These are phyloP conservation scores for Chaetoceros muelleri DNA, from an alignment of 108 stramenopile species.

Conservation along the genomic window DNA sequence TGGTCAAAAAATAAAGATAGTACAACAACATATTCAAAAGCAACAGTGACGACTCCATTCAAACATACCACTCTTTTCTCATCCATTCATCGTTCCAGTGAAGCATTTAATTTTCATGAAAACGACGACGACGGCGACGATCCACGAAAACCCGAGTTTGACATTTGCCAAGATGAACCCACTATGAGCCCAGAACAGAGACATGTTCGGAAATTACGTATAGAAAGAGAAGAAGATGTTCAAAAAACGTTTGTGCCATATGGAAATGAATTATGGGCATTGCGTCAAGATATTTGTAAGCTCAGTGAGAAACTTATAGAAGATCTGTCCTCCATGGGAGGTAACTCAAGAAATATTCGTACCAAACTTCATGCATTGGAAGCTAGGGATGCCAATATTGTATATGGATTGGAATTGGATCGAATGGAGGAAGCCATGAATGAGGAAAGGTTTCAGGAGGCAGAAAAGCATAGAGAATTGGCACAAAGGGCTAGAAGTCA, in stretches of 20 bases:
- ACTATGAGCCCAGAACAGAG: background rate
- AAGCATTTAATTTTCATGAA: too few species aligned
- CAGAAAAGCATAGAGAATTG: slow-evolving; percentile 21
- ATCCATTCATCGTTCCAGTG: too few species aligned
- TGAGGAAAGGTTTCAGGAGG: slow-evolving; percentile 24
- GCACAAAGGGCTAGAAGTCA: slow-evolving; percentile 33
- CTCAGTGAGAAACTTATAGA: slow-evolving; percentile 21
- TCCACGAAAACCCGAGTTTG: background rate
- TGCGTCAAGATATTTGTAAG: slow-evolving; percentile 21
- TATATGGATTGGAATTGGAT: slow-evolving; percentile 29
- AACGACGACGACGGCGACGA: background rate
- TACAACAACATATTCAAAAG: too few species aligned
- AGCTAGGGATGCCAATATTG: slow-evolving; percentile 34
- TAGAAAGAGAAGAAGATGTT: slow-evolving; percentile 15
- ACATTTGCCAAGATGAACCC: background rate
- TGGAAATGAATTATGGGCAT: slow-evolving; percentile 44
- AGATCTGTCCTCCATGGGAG: slow-evolving; percentile 15
- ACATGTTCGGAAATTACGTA: slow-evolving; percentile 18
- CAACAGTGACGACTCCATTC: background rate
- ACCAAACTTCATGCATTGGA: slow-evolving; percentile 22
- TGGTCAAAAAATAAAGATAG: too few species aligned
- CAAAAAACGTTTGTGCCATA: slow-evolving; percentile 25
- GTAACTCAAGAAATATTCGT: slow-evolving; percentile 13
- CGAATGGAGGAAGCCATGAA: slow-evolving; percentile 24
- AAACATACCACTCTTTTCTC: too few species aligned